phyloP scores from a whole-genome alignment of 805 yeast species.

The Danielia reshetovae region DNA sequence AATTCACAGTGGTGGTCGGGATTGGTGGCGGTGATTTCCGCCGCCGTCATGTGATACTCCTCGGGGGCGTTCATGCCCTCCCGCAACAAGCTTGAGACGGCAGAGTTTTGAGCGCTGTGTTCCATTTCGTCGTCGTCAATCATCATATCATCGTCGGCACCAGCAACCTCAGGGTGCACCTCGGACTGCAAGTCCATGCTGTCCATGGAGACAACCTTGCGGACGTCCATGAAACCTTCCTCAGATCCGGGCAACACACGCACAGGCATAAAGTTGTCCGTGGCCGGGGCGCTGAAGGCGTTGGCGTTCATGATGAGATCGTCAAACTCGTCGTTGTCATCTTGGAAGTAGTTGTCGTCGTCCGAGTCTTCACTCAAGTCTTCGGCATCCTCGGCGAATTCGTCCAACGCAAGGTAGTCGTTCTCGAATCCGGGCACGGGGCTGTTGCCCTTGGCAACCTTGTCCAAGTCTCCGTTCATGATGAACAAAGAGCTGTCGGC shows the following conservation, averaged over 20 bases:
- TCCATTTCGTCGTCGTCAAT: no score
- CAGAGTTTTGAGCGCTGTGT: background rate
- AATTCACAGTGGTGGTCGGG: constrained; percentile 56
- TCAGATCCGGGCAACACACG: background rate
- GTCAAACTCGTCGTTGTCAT: constrained; percentile 27
- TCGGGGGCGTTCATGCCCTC: constrained; percentile 3
- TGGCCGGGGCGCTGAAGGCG: background rate
- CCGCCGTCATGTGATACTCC: constrained; percentile 22
- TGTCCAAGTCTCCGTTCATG: constrained; percentile 12
- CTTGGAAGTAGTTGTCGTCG: constrained; percentile 36
- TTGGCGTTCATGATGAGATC: constrained; percentile 7
- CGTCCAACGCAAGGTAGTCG: constrained; percentile 30
- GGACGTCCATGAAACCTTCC: constrained; percentile 4
- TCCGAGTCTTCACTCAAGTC: constrained; percentile 38
- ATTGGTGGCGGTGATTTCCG: constrained; percentile 30
- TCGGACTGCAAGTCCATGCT: constrained; percentile 8
- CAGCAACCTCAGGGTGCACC: background rate
- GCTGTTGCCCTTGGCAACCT: constrained; percentile 3
- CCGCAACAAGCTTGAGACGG: no score
- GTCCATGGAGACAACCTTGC: constrained; percentile 5
- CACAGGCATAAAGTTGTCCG: constrained; percentile 1
- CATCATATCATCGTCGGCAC: constrained; percentile 2
- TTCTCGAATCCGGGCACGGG: constrained; percentile 32
- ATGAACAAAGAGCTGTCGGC: constrained; percentile 27
- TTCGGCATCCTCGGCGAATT: constrained; percentile 41